phyloP scores from a whole-genome alignment of 2,329 filamentous ascomycete genomes.

The Calonectria crousiana region DNA sequence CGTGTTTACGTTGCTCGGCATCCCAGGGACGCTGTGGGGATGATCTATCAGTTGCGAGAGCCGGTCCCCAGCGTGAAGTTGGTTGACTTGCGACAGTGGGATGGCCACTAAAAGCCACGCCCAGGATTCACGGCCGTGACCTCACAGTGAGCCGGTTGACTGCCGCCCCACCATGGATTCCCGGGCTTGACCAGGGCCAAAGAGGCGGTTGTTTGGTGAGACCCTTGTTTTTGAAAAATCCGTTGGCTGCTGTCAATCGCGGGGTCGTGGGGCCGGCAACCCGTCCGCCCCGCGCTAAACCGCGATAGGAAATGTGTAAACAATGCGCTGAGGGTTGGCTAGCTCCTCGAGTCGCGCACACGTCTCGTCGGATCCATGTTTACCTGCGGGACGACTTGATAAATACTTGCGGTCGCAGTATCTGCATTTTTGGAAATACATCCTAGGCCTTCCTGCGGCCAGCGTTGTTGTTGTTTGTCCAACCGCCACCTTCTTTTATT shows the following conservation, averaged over 20 bases:
- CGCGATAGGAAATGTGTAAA: conserved; percentile 60
- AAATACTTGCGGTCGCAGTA: conserved; percentile 16
- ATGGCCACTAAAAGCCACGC: conserved; percentile 29
- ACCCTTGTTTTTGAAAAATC: conserved; percentile 37
- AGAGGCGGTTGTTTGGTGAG: conserved; percentile 35
- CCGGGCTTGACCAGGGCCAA: background rate
- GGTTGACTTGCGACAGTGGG: conserved; percentile 19
- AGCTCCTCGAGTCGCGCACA: conserved; percentile 30
- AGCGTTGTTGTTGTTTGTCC: conserved; percentile 9
- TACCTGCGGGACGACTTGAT: conserved; percentile 25
- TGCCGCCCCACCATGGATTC: conserved; percentile 8
- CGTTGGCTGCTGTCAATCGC: conserved; percentile 45
- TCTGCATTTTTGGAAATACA: background rate
- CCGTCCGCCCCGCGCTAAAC: conserved; percentile 47
- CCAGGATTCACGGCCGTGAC: conserved; percentile 39
- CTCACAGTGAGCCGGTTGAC: background rate
- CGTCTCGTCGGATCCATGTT: conserved; percentile 32
- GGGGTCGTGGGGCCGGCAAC: conserved; percentile 38
- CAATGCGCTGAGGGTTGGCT: conserved; percentile 44
- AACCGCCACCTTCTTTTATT: conserved; percentile 9
- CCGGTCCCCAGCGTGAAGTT: conserved; percentile 34
- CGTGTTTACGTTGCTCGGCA: conserved; percentile 14
- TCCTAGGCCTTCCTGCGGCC: conserved; percentile 19
- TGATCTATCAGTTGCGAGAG: background rate
- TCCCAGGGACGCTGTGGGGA: conserved; percentile 16